Base-by-base conservation (phyloP, 306 rosid species). In the Styphnolobium japonicum region DNA sequence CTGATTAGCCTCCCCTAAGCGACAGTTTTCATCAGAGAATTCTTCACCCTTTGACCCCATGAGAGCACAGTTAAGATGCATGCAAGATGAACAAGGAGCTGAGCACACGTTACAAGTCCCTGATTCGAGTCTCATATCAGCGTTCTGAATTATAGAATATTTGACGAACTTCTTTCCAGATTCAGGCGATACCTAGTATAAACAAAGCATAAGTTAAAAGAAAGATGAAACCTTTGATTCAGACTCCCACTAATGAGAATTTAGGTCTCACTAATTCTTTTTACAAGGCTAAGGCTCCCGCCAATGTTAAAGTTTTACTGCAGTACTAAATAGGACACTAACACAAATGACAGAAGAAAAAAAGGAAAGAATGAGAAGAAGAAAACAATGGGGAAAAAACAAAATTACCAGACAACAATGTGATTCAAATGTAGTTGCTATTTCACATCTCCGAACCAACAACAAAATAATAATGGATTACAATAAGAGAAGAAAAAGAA, bases 11-110 rank as follows among this genome's bases (percentile, higher is more conserved):
- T 55, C 88, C 79, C 75, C 89, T 79, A 73, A 81, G 79, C 77
- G 93, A 81, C 88, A 84, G 80, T 86, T 92, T 83, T 89, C 93
- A 81, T 92, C 96, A 66, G 92, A 86, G 82, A 79, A 84, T 46
- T 92, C 97, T 76, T 86, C 89, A 72, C 79, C 80, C 85, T 89
- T 92, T 82, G 94, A 88, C 40, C 84, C 93, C 86, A 82, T 91
- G 18, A 63, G 66, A 84, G 85, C 80, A 84, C 83, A 81, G 73
- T 83, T 87, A 66, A 69, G 77, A 85, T 90, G 97, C 96, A 87
- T 82, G 80, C 96, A 94, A 83, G 91, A 91, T 80, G 98, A 89
- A 89, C 97, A 92, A 76, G 92, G 92, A 71, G 90, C 91, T 67
- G 91, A 83, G 76, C 96, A 94, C 52, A 90, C 85, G 73, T 89